Evolutionary conservation across 2,329 filamentous ascomycete species (phyloP).

Genomic region (Magnaporthiopsis incrustans): DNA sequence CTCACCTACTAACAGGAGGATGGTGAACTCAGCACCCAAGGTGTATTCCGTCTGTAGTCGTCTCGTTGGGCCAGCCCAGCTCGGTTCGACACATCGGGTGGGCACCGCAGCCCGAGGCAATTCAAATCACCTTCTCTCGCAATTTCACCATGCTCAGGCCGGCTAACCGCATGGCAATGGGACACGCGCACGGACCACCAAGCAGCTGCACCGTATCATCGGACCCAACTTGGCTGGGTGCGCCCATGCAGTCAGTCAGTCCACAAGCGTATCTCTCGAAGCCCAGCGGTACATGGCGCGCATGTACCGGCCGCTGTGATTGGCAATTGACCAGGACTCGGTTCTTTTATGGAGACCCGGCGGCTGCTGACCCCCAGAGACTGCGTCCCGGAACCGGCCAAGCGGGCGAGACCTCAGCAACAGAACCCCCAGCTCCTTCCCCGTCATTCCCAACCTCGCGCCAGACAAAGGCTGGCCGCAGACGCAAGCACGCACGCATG

Average conservation of each 20-base stretch:
- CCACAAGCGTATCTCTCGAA: neutral
- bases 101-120: neutral
- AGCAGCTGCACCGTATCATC: neutral
- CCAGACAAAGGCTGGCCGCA: neutral
- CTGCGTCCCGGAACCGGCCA: neutral
- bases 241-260: neutral
- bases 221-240: neutral
- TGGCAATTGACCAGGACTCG: neutral
- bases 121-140: neutral
- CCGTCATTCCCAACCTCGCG: neutral
- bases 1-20: too few relatives aligned
- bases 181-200: neutral
- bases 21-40: neutral
- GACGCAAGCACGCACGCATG: neutral
- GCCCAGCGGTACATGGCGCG: neutral
- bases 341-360: neutral
- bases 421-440: neutral
- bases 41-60: neutral
- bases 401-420: neutral
- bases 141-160: neutral
- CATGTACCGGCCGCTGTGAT: neutral
- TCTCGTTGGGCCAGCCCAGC: neutral
- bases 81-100: neutral
- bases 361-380: neutral
- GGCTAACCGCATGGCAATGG: neutral